Percentiles rank a stretch among this genome's conserved stretches.
These are phyloP conservation scores for Cyamopsis tetragonoloba DNA, from an alignment of 306 rosid genomes.

Conservation along the genomic window DNA sequence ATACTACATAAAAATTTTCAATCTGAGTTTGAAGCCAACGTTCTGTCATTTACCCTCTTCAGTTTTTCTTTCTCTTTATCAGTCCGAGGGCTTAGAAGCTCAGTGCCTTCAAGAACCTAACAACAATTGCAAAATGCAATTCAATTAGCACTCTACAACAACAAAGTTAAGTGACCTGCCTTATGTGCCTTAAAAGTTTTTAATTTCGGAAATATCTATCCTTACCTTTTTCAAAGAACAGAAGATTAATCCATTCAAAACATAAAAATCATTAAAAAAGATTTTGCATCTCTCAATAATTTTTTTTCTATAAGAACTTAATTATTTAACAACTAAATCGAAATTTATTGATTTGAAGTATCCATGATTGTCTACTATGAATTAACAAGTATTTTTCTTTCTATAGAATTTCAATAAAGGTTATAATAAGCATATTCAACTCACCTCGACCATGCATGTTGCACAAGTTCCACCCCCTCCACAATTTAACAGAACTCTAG, in stretches of 20 bases:
- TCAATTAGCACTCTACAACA: not conserved
- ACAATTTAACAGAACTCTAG: conserved; percentile 68
- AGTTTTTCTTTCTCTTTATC: conserved; percentile 76
- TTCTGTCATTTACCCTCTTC: conserved; percentile 43
- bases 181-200: not conserved
- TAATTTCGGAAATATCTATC: too few relatives aligned
- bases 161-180: not conserved
- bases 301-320: too few relatives aligned
- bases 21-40: not conserved
- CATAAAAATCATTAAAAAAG: too few relatives aligned
- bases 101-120: conserved; percentile 73
- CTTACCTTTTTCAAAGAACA: too few relatives aligned
- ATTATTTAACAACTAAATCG: too few relatives aligned
- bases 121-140: conserved; percentile 8
- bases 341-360: too few relatives aligned
- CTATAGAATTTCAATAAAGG: not conserved
- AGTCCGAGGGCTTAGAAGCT: conserved; percentile 73
- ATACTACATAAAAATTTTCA: not conserved
- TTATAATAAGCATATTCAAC: not conserved
- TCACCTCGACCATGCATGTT: conserved; percentile 94
- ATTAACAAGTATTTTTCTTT: not conserved
- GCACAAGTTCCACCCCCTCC: conserved; percentile 87
- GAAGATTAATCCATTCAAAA: too few relatives aligned
- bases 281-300: too few relatives aligned
- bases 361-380: not conserved